Percentiles rank a stretch among this genome's conserved stretches.
Conservation (phyloP, 2,329 filamentous ascomycete genomes). For the Aspergillus uvarum region DNA sequence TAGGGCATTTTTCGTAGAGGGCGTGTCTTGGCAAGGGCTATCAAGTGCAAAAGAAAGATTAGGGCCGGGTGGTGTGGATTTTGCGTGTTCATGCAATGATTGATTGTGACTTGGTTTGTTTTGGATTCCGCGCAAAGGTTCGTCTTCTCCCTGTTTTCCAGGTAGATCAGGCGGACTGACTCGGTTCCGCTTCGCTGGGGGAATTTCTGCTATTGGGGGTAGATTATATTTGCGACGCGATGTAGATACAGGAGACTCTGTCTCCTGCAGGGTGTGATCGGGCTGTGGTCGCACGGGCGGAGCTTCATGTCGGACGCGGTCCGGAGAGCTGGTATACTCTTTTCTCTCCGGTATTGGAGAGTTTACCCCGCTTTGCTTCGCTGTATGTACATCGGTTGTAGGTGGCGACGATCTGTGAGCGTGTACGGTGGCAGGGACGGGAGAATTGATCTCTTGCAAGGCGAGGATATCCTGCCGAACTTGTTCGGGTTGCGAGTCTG, state of each 20-base stretch:
- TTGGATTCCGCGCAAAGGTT: background rate
- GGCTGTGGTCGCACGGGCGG: background rate
- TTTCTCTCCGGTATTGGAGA: background rate
- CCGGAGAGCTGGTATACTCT: background rate
- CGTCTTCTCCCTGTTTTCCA: background rate
- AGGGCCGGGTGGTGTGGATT: background rate
- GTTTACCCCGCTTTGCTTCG: conserved; percentile 18
- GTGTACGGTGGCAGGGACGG: background rate
- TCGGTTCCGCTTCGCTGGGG: background rate
- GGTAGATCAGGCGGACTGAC: background rate
- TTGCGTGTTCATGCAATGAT: background rate
- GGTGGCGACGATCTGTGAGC: background rate
- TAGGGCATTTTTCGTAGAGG: background rate
- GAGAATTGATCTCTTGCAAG: conserved; percentile 1
- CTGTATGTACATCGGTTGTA: background rate
- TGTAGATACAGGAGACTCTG: background rate
- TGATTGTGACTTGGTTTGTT: background rate
- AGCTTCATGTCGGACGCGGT: background rate
- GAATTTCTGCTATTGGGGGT: background rate
- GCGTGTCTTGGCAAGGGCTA: background rate
- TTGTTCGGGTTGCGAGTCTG: conserved; percentile 39
- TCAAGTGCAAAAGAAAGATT: background rate
- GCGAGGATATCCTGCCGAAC: conserved; percentile 2
- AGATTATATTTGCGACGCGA: background rate
- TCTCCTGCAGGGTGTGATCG: background rate